Evolutionary conservation across 306 rosid species (phyloP).

Genomic region (Vachellia pachyceras): DNA sequence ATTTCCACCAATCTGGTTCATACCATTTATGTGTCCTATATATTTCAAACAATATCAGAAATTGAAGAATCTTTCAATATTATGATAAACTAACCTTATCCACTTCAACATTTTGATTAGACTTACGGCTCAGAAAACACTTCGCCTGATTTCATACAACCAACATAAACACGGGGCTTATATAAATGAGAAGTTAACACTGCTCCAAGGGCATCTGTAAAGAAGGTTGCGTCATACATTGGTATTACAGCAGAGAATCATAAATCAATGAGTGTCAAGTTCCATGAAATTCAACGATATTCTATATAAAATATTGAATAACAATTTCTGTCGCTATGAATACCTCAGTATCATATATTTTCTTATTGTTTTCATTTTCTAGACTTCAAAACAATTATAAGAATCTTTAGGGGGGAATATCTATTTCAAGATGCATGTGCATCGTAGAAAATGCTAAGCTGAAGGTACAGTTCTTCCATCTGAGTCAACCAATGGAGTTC

Average conservation of each 20-base stretch:
- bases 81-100: slow-evolving; percentile 21
- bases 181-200: slow-evolving; percentile 57
- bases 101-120: slow-evolving; percentile 27
- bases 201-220: slow-evolving; percentile 71
- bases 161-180: slow-evolving; percentile 68
- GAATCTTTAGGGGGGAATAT: neutral
- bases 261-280: slow-evolving; percentile 19
- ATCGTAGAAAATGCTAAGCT: neutral
- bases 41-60: slow-evolving; percentile 36
- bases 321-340: neutral
- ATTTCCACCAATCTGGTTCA: slow-evolving; percentile 87
- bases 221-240: slow-evolving; percentile 36
- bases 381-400: neutral
- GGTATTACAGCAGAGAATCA: slow-evolving; percentile 23
- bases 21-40: slow-evolving; percentile 69
- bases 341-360: slow-evolving; percentile 4
- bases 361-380: slow-evolving; percentile 11
- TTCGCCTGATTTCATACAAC: slow-evolving; percentile 87
- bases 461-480: neutral
- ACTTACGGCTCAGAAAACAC: slow-evolving; percentile 77
- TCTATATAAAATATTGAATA: neutral
- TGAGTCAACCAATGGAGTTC: slow-evolving; percentile 1
- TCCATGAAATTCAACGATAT: neutral
- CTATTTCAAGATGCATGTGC: neutral
- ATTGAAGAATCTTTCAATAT: slow-evolving; percentile 7